Evolutionary conservation across 1,284 basidiomycete genomes (phyloP).

Genomic region (Ustilago cynodontis): DNA sequence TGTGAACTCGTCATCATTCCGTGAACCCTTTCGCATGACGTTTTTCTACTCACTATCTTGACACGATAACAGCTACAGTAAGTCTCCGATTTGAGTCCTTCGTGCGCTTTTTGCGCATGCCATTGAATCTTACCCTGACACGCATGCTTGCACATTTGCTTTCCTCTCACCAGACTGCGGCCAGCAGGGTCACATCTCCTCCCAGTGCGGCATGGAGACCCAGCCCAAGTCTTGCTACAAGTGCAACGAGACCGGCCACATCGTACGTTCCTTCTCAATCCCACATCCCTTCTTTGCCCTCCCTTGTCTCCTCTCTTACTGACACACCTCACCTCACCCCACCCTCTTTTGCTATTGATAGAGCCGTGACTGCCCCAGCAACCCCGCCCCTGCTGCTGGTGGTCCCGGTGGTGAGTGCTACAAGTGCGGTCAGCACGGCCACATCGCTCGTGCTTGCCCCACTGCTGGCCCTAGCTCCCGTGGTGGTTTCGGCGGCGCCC

Average conservation of each 20-base stretch:
- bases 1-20: background rate
- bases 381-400: conserved; percentile 38
- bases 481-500: conserved; percentile 41
- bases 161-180: conserved; percentile 55
- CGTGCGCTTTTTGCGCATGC: no score
- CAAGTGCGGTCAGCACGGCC: conserved; percentile 62
- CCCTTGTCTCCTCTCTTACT: background rate
- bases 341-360: background rate
- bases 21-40: background rate
- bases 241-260: conserved; percentile 64
- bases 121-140: background rate
- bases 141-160: background rate
- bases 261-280: conserved; percentile 29
- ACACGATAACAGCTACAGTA: conserved; percentile 33
- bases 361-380: conserved; percentile 65
- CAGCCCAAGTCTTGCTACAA: conserved; percentile 68
- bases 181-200: conserved; percentile 64
- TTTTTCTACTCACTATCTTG: background rate
- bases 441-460: conserved; percentile 66
- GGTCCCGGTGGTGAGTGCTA: conserved; percentile 63
- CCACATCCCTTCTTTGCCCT: background rate
- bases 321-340: background rate
- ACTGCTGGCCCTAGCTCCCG: conserved; percentile 34
- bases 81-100: background rate
- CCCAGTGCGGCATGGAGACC: conserved; percentile 64